Evolutionary conservation across 805 yeast species (phyloP).

Genomic region (Barnettozyma californica): DNA sequence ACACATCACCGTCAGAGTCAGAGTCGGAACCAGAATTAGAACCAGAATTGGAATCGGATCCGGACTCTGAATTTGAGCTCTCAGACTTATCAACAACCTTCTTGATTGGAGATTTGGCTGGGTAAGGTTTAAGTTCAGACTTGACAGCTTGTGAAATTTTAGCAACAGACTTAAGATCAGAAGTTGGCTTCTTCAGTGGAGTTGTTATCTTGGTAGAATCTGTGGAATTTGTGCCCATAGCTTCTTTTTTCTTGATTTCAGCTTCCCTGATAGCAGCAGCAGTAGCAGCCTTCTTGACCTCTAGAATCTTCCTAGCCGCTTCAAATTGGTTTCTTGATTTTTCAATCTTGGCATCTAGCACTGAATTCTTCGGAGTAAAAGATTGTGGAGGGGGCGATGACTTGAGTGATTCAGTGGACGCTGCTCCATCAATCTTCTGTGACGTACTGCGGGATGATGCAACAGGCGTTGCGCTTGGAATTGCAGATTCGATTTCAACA

Average conservation of each 20-base stretch:
- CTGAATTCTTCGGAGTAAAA: background rate
- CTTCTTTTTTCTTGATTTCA: background rate
- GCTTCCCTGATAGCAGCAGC: background rate
- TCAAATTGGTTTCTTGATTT: conserved; percentile 3
- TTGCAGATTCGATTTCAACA: background rate
- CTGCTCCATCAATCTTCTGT: background rate
- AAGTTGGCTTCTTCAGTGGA: background rate
- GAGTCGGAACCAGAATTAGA: conserved; percentile 12
- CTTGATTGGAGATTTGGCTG: background rate
- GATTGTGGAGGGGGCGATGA: background rate
- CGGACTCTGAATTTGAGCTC: background rate
- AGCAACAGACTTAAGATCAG: background rate
- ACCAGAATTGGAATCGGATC: conserved; percentile 7
- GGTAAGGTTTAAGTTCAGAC: background rate
- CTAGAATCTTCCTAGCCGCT: conserved; percentile 8
- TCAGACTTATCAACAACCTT: background rate
- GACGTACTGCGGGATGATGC: background rate
- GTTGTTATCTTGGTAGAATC: background rate
- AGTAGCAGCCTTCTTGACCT: background rate
- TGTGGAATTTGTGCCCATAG: background rate
- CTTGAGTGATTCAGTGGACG: background rate
- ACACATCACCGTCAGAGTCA: conserved; percentile 21
- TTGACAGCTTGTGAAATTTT: background rate
- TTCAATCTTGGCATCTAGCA: background rate
- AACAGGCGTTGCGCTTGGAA: background rate